Conservation (phyloP, 495 filamentous ascomycete genomes). For the Pseudoneurospora amorphoporcata region DNA sequence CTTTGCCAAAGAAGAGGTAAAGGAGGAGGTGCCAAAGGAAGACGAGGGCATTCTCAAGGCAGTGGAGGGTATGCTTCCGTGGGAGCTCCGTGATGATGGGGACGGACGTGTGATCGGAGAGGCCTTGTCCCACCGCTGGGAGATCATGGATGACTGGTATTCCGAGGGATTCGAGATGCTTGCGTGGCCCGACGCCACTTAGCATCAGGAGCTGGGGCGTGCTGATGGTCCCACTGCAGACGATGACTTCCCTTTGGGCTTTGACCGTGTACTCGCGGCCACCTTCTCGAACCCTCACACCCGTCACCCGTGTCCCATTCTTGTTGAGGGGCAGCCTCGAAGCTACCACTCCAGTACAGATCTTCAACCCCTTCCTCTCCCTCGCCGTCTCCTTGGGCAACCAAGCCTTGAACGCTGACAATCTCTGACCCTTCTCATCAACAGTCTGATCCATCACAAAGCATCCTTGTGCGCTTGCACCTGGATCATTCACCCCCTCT, state of each 20-base stretch:
- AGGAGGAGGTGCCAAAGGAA: conserved; percentile 14
- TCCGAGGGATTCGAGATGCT: conserved; percentile 38
- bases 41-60: conserved; percentile 1
- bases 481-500: conserved; percentile 10
- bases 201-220: conserved; percentile 20
- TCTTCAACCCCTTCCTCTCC: conserved; percentile 5
- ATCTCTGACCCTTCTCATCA: conserved; percentile 6
- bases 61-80: conserved; percentile 13
- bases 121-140: conserved; percentile 10
- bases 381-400: conserved; percentile 5
- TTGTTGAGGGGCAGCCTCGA: conserved; percentile 10
- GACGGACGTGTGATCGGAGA: conserved; percentile 14
- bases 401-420: conserved; percentile 14
- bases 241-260: conserved; percentile 16
- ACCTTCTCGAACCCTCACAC: conserved; percentile 6
- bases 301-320: conserved; percentile 1
- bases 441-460: conserved; percentile 19
- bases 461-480: conserved; percentile 9
- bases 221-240: conserved; percentile 12
- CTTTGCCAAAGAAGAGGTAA: conserved; percentile 12
- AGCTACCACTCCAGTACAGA: conserved; percentile 16
- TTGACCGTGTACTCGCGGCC: conserved; percentile 7
- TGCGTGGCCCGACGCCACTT: conserved; percentile 18
- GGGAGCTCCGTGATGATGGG: conserved; percentile 17
- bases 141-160: conserved; percentile 45